phyloP scores from a whole-genome alignment of 2,329 filamentous ascomycete species.

The Aspergillus unguis region DNA sequence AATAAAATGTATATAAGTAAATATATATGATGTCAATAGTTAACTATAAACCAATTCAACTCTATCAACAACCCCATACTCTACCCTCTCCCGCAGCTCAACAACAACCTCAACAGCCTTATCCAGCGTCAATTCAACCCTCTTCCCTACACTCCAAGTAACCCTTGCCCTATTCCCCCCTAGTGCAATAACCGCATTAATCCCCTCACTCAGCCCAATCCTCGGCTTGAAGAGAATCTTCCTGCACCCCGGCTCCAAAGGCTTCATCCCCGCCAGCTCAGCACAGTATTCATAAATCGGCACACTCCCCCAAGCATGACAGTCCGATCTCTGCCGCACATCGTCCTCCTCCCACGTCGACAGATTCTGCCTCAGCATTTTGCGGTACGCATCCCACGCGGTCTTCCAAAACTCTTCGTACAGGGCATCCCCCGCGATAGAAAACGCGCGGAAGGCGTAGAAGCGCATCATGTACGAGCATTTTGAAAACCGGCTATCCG shows the following conservation, averaged over 20 bases:
- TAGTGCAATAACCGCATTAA: conserved; percentile 21
- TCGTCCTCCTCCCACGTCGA: conserved; percentile 46
- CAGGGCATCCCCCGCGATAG: conserved; percentile 28
- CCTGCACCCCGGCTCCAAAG: conserved; percentile 13
- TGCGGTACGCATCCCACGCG: conserved; percentile 38
- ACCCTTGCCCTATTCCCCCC: conserved; percentile 25
- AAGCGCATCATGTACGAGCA: conserved; percentile 43
- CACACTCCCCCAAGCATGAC: conserved; percentile 45
- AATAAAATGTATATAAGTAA: background rate
- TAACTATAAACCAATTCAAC: background rate
- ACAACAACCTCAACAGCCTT: conserved; percentile 19
- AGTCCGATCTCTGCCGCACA: conserved; percentile 43
- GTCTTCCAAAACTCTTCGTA: conserved; percentile 35
- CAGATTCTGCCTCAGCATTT: conserved; percentile 37
- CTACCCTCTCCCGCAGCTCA: conserved; percentile 9
- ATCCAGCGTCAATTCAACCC: conserved; percentile 17
- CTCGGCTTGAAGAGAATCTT: conserved; percentile 22
- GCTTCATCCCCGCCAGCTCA: conserved; percentile 31
- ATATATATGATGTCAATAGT: background rate
- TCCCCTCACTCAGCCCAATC: conserved; percentile 8
- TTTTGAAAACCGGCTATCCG: conserved; percentile 28
- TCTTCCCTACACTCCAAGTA: conserved; percentile 15
- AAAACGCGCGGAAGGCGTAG: conserved; percentile 40
- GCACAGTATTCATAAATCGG: conserved; percentile 43
- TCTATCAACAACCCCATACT: conserved; percentile 18